Evolutionary conservation across 805 yeast genomes (phyloP), one percentile per base, ranked within the genome.

Genomic region (Candida insectorum): DNA sequence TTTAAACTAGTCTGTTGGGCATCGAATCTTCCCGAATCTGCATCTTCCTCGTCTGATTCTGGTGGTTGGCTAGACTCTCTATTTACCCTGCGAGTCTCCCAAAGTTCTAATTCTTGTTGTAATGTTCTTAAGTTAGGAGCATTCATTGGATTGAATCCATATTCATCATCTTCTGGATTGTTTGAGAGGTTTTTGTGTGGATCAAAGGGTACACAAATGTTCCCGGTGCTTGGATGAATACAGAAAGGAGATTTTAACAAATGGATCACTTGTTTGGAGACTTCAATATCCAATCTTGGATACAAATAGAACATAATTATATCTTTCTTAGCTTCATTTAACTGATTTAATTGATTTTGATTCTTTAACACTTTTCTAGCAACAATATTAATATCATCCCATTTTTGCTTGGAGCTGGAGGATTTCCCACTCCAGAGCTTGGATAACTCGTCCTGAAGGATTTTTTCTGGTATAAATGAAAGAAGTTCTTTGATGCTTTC

Each of bases 201-300:
- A 46, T 76, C 78, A 43, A 77, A 82, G 0, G 97, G 96, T 6
- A 93, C 96, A 75, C 97, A 93, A 3, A 93, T 85, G 49, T 85
- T 83, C 6, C 96, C 96, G 0, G 98, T 93, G 2, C 87, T 81
- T 2, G 98, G 98, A 57, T 93, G 98, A 26, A 93, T 80, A 65
- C 97, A 91, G 56, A 93, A 93, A 12, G 98, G 98, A 1, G 97
- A 85, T 55, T 93, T 93, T 48, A 93, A 73, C 60, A 93, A 79
- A 66, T 93, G 98, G 61, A 81, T 86, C 51, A 89, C 70, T 55
- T 85, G 93, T 45, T 81, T 75, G 6, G 97, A 84, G 22, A 93
- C 98, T 58, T 89, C 95, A 30, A 85, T 79, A 74, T 93, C 98
- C 41, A 93, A 69, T 49, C 96, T 74, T 26, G 98, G 98, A 58